Evolutionary conservation across 2,329 filamentous ascomycete genomes (phyloP), one percentile per base, ranked within the genome.

Genomic region (Trichoderma endophyticum): DNA sequence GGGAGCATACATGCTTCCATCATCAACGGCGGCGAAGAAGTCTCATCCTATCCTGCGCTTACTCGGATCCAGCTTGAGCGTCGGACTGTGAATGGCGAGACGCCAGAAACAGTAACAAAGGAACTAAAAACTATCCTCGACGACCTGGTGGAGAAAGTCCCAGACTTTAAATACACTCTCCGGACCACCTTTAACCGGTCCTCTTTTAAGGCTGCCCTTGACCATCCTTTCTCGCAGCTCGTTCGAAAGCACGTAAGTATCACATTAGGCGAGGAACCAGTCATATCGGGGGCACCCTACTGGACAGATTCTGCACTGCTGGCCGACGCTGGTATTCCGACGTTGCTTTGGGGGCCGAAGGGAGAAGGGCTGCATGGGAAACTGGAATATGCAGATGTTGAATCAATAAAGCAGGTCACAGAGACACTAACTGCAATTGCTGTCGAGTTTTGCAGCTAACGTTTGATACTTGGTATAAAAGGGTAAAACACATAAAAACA

Each of bases 251-350:
- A 78, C 43, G 78, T 81, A 1, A 70, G 76, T 3, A 56, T 74
- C 3, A 75, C 79, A 0, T 74, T 83, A 1, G 81, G 79, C 0
- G 70, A 48, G 8, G 69, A 78, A 0, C 77, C 80, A 0, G 70
- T 69, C 0, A 72, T 84, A 0, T 32, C 68, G 2, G 80, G 79
- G 7, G 80, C 76, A 1, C 75, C 81, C 0, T 86, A 82, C 73
- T 88, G 86, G 87, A 85, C 84, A 0, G 85, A 88, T 75, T 84
- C 82, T n/a, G 86, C 86, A 2, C 75, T 87, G 14, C 73, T 88
- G 1, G 78, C 80, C 1, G 79, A 83, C 21, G 78, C 77, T 15
- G 86, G 84, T 0, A 84, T 87, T 32, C 82, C 85, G 0, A 77
- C 81, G 0, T 77, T 88, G 18, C 78, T 88, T 1, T 86, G 82